A percentile compares a stretch with the other conserved stretches of the same genome.
Conservation (phyloP, 2,329 filamentous ascomycete genomes). For the Capronia americana region DNA sequence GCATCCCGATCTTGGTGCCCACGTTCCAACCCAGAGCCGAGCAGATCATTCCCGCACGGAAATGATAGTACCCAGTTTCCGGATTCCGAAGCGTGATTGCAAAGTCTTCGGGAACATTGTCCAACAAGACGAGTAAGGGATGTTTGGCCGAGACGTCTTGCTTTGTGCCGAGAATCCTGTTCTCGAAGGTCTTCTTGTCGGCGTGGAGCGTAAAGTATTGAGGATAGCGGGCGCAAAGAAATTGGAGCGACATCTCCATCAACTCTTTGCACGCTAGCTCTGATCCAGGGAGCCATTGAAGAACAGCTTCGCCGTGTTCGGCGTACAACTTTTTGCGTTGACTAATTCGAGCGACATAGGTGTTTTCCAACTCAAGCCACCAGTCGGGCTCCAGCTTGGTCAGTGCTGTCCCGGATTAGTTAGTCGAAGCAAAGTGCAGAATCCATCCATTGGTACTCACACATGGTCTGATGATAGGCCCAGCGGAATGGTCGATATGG, state of each 20-base stretch:
- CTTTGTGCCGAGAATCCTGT: slow-evolving; percentile 69
- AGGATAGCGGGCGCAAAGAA: slow-evolving; percentile 78
- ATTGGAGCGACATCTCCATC: slow-evolving; percentile 85
- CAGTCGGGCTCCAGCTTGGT: slow-evolving; percentile 80
- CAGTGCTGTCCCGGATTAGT: slow-evolving; percentile 61
- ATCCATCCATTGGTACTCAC: slow-evolving; percentile 57
- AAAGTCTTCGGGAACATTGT: slow-evolving; percentile 86
- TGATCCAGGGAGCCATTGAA: slow-evolving; percentile 73
- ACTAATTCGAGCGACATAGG: slow-evolving; percentile 70
- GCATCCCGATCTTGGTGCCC: slow-evolving; percentile 72
- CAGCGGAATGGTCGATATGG: slow-evolving; percentile 84
- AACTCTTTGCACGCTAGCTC: slow-evolving; percentile 83
- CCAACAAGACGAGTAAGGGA: slow-evolving; percentile 73
- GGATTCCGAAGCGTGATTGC: slow-evolving; percentile 76
- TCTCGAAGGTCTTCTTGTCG: slow-evolving; percentile 66
- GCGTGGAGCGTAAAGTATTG: slow-evolving; percentile 69
- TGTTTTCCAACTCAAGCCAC: slow-evolving; percentile 86
- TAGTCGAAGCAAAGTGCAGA: slow-evolving; percentile 5
- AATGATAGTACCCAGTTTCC: slow-evolving; percentile 72
- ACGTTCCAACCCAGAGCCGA: slow-evolving; percentile 82
- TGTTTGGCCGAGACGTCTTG: slow-evolving; percentile 67
- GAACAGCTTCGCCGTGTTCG: slow-evolving; percentile 67
- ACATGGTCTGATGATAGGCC: slow-evolving; percentile 91
- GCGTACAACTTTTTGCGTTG: slow-evolving; percentile 71
- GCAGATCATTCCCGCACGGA: slow-evolving; percentile 79